phyloP scores from a whole-genome alignment of 345 rosid genomes.

The Rhodamnia argentea region DNA sequence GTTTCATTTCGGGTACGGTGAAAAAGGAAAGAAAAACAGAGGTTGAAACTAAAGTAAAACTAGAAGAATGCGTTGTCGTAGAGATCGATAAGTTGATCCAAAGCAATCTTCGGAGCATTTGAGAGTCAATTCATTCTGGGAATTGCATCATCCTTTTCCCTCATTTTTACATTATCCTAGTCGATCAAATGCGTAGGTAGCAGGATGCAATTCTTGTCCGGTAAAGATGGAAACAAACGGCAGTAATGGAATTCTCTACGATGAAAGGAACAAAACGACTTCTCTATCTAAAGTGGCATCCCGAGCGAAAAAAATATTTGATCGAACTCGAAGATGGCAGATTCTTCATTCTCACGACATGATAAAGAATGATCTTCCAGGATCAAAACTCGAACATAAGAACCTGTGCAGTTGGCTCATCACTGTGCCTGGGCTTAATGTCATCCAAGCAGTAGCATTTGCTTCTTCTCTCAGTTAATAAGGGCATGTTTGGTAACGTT shows the following conservation, averaged over 20 bases:
- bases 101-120: not conserved
- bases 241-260: not conserved
- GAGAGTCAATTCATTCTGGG: not conserved
- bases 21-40: not conserved
- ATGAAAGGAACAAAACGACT: not conserved
- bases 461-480: too few species aligned
- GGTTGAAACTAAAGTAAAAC: too few species aligned
- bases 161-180: not conserved
- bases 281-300: not conserved
- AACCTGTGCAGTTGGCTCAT: too few species aligned
- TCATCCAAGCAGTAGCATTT: too few species aligned
- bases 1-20: not conserved
- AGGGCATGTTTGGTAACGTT: too few species aligned
- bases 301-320: not conserved
- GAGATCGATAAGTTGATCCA: not conserved
- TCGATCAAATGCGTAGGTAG: not conserved
- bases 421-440: too few species aligned
- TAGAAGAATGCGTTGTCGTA: too few species aligned
- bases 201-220: not conserved
- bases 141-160: not conserved
- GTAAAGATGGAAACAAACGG: not conserved
- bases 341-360: not conserved
- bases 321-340: not conserved
- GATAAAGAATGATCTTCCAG: not conserved
- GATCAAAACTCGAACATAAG: not conserved